phyloP scores from a whole-genome alignment of 768 basidiomycete species.

The Amanita exitialis region DNA sequence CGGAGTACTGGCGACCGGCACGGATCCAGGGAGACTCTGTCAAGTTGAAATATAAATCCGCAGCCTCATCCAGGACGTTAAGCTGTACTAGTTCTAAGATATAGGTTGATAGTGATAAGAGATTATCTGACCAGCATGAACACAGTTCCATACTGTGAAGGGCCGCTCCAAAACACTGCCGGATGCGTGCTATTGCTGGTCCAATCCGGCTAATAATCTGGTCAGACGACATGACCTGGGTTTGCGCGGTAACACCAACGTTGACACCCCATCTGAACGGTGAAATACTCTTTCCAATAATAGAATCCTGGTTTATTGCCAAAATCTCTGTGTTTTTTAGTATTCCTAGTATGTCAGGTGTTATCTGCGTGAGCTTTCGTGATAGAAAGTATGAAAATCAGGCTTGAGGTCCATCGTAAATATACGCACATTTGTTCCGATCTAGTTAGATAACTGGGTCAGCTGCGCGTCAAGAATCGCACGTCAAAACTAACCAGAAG shows the following conservation, averaged over 20 bases:
- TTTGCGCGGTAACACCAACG: constrained; percentile 30
- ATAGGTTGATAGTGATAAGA: background rate
- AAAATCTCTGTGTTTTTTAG: constrained; percentile 55
- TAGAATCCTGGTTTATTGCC: constrained; percentile 61
- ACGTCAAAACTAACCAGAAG: constrained; percentile 28
- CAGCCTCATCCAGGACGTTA: constrained; percentile 42
- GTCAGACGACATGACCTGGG: background rate
- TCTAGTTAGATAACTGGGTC: constrained; percentile 15
- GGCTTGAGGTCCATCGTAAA: background rate
- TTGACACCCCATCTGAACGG: constrained; percentile 63
- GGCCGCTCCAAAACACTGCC: constrained; percentile 59
- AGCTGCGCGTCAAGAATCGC: background rate
- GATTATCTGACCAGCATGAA: constrained; percentile 47
- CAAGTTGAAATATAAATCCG: constrained; percentile 44
- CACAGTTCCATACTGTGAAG: constrained; percentile 46
- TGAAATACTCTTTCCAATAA: constrained; percentile 47
- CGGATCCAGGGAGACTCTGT: constrained; percentile 60
- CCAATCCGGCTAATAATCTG: constrained; percentile 22
- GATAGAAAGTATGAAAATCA: background rate
- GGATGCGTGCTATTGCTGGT: constrained; percentile 35
- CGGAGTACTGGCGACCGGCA: constrained; percentile 48
- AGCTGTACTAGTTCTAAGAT: constrained; percentile 24
- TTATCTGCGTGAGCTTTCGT: constrained; percentile 38
- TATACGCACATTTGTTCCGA: constrained; percentile 42
- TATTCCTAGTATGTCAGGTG: constrained; percentile 40